These are phyloP conservation scores for Chrysosporium queenslandicum DNA, from an alignment of 2,329 filamentous ascomycete genomes.

Conservation along the genomic window DNA sequence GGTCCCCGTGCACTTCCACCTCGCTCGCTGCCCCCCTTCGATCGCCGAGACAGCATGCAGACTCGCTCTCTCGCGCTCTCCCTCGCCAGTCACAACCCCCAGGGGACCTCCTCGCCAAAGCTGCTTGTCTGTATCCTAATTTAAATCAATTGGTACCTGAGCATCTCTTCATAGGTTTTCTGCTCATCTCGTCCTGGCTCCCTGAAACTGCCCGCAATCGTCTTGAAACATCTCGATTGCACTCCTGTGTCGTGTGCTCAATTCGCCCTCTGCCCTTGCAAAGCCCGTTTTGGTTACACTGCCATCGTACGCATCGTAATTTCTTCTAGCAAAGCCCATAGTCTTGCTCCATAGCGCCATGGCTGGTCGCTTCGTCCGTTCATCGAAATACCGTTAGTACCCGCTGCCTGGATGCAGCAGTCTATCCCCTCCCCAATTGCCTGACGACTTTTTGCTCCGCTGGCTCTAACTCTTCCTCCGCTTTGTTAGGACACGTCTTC, in stretches of 20 bases:
- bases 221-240: background rate
- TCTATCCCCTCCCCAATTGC: background rate
- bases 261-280: background rate
- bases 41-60: too few species aligned
- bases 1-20: too few species aligned
- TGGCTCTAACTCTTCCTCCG: conserved; percentile 16
- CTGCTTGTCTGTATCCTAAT: too few species aligned
- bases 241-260: conserved; percentile 14
- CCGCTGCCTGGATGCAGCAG: background rate
- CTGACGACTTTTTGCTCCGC: background rate
- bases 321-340: background rate
- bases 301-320: background rate
- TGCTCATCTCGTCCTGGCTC: background rate
- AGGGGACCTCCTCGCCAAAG: too few species aligned
- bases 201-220: conserved; percentile 2
- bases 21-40: too few species aligned
- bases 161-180: background rate
- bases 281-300: background rate
- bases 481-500: conserved; percentile 78
- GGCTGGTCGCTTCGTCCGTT: conserved; percentile 62
- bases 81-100: too few species aligned
- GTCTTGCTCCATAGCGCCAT: conserved; percentile 34
- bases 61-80: too few species aligned
- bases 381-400: conserved; percentile 61
- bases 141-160: background rate